phyloP scores from a whole-genome alignment of 2,329 filamentous ascomycete genomes.

The Arthrobotrys iridis region DNA sequence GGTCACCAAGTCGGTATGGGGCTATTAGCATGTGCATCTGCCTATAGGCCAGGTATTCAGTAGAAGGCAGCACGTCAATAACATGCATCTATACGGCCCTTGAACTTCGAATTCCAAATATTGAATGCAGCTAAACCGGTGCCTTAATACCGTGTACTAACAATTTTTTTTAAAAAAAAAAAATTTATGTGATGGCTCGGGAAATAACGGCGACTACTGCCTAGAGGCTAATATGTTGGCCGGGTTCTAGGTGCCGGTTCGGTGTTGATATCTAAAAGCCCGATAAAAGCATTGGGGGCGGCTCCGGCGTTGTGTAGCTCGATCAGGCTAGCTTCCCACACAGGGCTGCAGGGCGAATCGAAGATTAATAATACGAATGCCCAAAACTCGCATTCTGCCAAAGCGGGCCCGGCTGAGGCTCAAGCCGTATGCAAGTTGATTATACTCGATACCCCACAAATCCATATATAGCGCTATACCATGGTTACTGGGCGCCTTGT shows the following conservation, averaged over 20 bases:
- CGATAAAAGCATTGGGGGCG: background rate
- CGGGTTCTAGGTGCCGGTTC: background rate
- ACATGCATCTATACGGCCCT: background rate
- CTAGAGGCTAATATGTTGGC: too few species aligned
- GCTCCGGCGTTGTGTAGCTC: background rate
- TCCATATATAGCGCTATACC: background rate
- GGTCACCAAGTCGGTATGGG: too few species aligned
- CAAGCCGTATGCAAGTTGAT: conserved; percentile 16
- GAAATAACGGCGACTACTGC: background rate
- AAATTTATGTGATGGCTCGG: too few species aligned
- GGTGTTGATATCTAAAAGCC: background rate
- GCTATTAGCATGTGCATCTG: background rate
- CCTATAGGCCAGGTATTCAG: background rate
- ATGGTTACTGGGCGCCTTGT: background rate
- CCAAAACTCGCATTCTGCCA: background rate
- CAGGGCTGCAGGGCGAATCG: conserved; percentile 12
- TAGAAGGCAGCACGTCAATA: background rate
- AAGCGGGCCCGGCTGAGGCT: background rate
- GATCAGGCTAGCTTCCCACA: background rate
- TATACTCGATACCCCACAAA: background rate
- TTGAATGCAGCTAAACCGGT: background rate
- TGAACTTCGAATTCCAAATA: background rate
- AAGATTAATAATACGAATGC: conserved; percentile 7
- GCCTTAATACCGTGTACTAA: background rate
- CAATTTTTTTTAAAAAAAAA: too few species aligned